Evolutionary conservation across 75 land plant genomes (phyloP), one percentile per base, ranked within the genome.

Genomic region (Picea glauca): DNA sequence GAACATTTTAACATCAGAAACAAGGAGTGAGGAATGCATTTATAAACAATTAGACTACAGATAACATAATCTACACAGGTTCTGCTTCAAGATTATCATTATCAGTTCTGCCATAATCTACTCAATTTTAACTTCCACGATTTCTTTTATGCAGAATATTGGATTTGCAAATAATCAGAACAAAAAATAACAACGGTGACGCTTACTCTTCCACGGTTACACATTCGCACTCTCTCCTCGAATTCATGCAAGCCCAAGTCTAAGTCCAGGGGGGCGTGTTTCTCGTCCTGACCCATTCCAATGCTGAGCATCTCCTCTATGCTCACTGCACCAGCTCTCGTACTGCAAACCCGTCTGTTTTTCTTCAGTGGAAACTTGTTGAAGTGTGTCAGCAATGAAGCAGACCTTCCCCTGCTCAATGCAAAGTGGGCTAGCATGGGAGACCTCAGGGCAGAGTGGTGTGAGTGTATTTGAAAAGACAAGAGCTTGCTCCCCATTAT

Each of bases 201-300:
- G 72, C 74, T 77, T 76, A 91, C 93, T 5, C 72, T 77, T 40
- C 88, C 84, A 21, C 93, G 90, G 63, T 91, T 91, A 82, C 90
- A 88, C 46, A 58, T 15, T 20, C 46, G 58, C 80, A 91, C 80
- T 80, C 74, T 86, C 3, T 91, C 79, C 43, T 81, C 82, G 83
- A 72, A 91, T 15, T 89, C 89, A 12, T 58, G 63, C 23, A 91
- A 81, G 43, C 76, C 80, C 2, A 75, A 61, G 1, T 57, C 35
- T 17, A 91, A 81, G 43, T 77, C 80, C 1, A 75, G 61, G 0
- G 81, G 60, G 20, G 73, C 76, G 26, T 80, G 76, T 4, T 30
- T 62, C 17, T 46, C 13, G 35, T 76, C 66, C 8, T 83, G 35
- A 13, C 78, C 60, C n/a, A 66, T 60, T 33, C 83, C 79, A 50